These are phyloP conservation scores for Falciphora oryzae DNA, from an alignment of 2,329 filamentous ascomycete genomes.

Conservation along the genomic window DNA sequence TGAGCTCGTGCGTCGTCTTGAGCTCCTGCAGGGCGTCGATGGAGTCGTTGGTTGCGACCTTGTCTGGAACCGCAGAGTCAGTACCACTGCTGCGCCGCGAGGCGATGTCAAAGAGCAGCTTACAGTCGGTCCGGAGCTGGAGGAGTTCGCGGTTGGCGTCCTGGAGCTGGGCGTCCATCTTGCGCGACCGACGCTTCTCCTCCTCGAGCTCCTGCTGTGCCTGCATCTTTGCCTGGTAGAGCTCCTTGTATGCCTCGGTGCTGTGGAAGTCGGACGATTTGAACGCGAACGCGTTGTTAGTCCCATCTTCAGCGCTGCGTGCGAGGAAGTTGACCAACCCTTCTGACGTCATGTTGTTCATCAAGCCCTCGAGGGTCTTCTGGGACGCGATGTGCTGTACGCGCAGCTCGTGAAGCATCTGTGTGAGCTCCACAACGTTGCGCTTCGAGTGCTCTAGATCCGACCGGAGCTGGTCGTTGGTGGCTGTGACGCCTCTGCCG, in stretches of 20 bases:
- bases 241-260: constrained; percentile 45
- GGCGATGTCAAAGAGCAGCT: constrained; percentile 23
- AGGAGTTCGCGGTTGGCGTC: constrained; percentile 52
- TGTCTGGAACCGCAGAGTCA: constrained; percentile 12
- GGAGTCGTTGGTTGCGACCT: constrained; percentile 43
- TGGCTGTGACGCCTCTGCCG: constrained; percentile 46
- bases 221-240: constrained; percentile 42
- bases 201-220: constrained; percentile 41
- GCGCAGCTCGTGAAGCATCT: constrained; percentile 49
- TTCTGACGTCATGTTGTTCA: constrained; percentile 45
- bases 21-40: constrained; percentile 50
- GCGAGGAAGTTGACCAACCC: constrained; percentile 40
- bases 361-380: constrained; percentile 50
- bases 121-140: constrained; percentile 45
- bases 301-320: constrained; percentile 9
- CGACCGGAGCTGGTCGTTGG: constrained; percentile 46
- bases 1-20: constrained; percentile 53
- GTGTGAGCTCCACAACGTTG: constrained; percentile 45
- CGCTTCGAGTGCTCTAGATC: constrained; percentile 51
- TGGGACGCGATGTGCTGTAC: constrained; percentile 53
- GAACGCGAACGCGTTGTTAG: neutral
- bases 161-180: constrained; percentile 42
- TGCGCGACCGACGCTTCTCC: constrained; percentile 35
- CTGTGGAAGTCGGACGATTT: constrained; percentile 18
- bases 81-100: constrained; percentile 11